phyloP scores from a whole-genome alignment of 371 early-diverging fungal species.

The Mucor plumbeus region DNA sequence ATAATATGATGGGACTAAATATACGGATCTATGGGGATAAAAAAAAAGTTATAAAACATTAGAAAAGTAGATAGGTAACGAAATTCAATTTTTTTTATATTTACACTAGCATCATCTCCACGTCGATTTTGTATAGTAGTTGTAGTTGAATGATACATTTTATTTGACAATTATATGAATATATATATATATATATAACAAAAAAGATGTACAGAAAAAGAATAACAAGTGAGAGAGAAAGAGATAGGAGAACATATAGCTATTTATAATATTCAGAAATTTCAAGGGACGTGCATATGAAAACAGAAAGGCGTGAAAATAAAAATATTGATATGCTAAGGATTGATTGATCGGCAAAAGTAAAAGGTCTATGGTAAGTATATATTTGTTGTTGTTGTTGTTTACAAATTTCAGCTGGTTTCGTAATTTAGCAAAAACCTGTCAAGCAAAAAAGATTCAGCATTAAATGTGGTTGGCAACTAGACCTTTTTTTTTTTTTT shows the following conservation, averaged over 20 bases:
- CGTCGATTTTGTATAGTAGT: not conserved
- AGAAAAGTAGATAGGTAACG: not conserved
- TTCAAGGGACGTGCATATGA: slow-evolving; percentile 10
- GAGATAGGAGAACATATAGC: not conserved
- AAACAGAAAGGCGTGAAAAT: slow-evolving; percentile 4
- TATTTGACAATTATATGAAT: not conserved
- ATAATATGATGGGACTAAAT: slow-evolving; percentile 33
- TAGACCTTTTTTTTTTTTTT: too few species aligned
- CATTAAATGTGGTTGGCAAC: too few species aligned
- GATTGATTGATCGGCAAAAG: slow-evolving; percentile 2
- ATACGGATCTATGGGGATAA: slow-evolving; percentile 23
- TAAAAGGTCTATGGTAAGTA: not conserved
- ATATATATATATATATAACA: not conserved
- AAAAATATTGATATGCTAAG: not conserved
- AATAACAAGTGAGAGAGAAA: not conserved
- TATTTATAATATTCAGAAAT: not conserved
- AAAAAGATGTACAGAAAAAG: too few species aligned
- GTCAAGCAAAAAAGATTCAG: not conserved
- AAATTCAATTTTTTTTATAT: not conserved
- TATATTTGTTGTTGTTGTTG: slow-evolving; percentile 4
- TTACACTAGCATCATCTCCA: slow-evolving; percentile 3
- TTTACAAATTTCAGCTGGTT: not conserved
- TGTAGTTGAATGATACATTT: not conserved
- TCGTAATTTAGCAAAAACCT: slow-evolving; percentile 2
- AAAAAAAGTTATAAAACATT: too few species aligned